Evolutionary conservation across 192 early-diverging fungal genomes (phyloP), one percentile per base, ranked within the genome.

Genomic region (Chytriomyces sp.): DNA sequence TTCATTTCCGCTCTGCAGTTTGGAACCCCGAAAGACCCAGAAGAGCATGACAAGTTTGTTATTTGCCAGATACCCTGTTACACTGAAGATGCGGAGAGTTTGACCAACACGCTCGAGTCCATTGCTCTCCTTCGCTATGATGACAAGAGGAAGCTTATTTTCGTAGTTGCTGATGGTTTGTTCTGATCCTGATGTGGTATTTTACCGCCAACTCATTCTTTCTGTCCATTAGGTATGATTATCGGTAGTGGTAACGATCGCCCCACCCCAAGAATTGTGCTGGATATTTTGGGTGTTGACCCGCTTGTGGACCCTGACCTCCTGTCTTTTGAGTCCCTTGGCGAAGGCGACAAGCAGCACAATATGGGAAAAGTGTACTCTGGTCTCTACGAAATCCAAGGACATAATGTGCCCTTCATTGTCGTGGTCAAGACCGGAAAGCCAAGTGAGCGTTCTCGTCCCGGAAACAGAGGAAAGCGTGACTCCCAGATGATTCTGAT

Each of bases 301-400:
- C 89, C 91, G 33, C 77, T 67, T 53, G 44, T 72, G 40, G 80
- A 89, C 56, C 86, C 89, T 2, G 89, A 91, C 40, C 86, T 93
- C 17, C 78, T 92, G 64, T 83, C 86, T 0, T 98, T 94, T 86
- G 81, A 90, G 59, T 92, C 94, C 17, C 81, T 98, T 10, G 96
- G 93, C 40, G 95, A 96, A 73, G 95, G 95, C 53, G 85, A 84
- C 49, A 89, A 90, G 81, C 95, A 95, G 77, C 85, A 91, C 78
- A 98, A 98, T 80, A 93, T 94, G 89, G 96, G 22, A 88, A 95
- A 97, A 81, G 91, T 98, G 30, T 98, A 98, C 79, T 96, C 94
- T 52, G 96, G 96, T 44, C 80, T 97, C 34, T 95, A 96, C 75
- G 93, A 96, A 74, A 82, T 88, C 68, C 88, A 91, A 57, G 94